Percentiles rank a stretch among this genome's conserved stretches.
These are phyloP conservation scores for Teratosphaeria zuluensis DNA, from an alignment of 2,329 filamentous ascomycete species.

Conservation along the genomic window DNA sequence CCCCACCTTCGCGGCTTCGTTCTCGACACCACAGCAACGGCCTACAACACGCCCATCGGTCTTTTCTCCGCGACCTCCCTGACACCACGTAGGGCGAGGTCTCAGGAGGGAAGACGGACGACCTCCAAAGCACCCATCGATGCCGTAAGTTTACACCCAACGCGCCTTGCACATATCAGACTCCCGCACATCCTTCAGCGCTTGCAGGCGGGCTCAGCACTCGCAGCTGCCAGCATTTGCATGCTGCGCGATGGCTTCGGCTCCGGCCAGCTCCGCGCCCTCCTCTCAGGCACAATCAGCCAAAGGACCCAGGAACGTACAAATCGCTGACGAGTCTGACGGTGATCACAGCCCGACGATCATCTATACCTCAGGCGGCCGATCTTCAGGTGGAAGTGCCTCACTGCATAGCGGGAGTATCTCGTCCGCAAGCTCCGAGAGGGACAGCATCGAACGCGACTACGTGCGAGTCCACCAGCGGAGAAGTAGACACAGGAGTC, in stretches of 20 bases:
- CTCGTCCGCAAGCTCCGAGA: constrained; percentile 19
- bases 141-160: neutral
- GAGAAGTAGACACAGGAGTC: constrained; percentile 15
- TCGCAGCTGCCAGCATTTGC: neutral
- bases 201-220: neutral
- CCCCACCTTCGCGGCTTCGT: neutral
- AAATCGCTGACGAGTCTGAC: constrained; percentile 15
- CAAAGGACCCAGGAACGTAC: neutral
- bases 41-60: neutral
- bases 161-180: neutral
- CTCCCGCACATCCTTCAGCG: neutral
- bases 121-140: neutral
- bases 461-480: constrained; percentile 4
- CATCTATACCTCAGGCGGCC: constrained; percentile 11
- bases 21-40: neutral
- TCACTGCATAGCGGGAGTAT: constrained; percentile 11
- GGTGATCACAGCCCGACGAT: constrained; percentile 8
- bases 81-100: neutral
- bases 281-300: neutral
- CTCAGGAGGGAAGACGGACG: neutral
- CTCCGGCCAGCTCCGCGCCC: neutral
- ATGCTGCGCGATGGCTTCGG: neutral
- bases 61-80: neutral
- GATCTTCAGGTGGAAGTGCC: constrained; percentile 21
- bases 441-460: constrained; percentile 16